These are phyloP conservation scores for Hemisphaericaspora nanyangensis DNA, from an alignment of 805 yeast genomes.

Conservation along the genomic window DNA sequence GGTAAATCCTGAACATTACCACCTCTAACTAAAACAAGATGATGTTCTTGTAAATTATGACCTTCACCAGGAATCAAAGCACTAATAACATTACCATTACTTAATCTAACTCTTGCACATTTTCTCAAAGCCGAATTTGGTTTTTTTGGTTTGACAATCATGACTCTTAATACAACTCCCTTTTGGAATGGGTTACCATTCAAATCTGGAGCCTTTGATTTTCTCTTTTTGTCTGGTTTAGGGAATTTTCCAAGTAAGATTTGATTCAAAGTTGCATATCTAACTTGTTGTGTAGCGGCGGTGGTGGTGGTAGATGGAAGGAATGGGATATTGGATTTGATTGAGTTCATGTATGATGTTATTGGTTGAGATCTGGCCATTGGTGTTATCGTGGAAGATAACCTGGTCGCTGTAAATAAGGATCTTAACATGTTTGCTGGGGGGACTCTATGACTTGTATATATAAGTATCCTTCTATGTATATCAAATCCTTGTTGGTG, in stretches of 20 bases:
- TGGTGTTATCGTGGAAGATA: background rate
- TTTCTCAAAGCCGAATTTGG: slow-evolving; percentile 98
- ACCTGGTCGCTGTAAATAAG: slow-evolving; percentile 8
- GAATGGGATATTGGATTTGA: slow-evolving; percentile 14
- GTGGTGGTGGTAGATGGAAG: slow-evolving; percentile 6
- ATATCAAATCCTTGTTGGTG: no score
- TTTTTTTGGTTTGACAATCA: slow-evolving; percentile 95
- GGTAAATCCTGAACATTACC: slow-evolving; percentile 98
- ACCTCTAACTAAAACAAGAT: slow-evolving; percentile 94
- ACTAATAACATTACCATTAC: slow-evolving; percentile 83
- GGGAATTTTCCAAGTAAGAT: slow-evolving; percentile 61
- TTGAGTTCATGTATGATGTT: slow-evolving; percentile 11
- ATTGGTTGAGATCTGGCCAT: slow-evolving; percentile 2
- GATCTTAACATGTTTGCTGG: slow-evolving; percentile 18
- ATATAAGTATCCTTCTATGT: no score
- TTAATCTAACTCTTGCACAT: slow-evolving; percentile 89
- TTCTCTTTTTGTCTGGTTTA: slow-evolving; percentile 46
- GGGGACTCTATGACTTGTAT: no score
- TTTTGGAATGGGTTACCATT: slow-evolving; percentile 80
- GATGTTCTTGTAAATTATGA: slow-evolving; percentile 96
- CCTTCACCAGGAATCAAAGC: slow-evolving; percentile 99
- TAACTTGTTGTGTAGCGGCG: slow-evolving; percentile 32
- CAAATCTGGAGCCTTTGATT: slow-evolving; percentile 73
- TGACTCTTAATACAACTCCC: slow-evolving; percentile 90
- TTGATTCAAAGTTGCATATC: slow-evolving; percentile 74